phyloP scores from a whole-genome alignment of 129 eudicot species.

The Heracleum sosnowskyi region DNA sequence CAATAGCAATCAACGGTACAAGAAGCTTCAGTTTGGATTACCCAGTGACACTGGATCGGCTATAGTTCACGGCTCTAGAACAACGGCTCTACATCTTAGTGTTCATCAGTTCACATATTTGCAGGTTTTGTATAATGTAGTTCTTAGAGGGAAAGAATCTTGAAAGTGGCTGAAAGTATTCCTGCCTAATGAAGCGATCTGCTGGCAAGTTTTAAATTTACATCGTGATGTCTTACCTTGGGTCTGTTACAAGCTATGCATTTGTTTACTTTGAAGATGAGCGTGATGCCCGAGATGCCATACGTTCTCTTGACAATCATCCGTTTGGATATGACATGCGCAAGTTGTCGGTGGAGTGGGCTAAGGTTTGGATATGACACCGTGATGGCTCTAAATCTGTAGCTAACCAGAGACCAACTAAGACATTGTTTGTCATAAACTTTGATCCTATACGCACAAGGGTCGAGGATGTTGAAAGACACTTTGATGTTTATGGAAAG shows the following conservation, averaged over 20 bases:
- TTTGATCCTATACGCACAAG: slow-evolving; percentile 70
- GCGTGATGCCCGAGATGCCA: slow-evolving; percentile 93
- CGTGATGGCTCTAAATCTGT: slow-evolving; percentile 61
- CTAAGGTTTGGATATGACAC: slow-evolving; percentile 51
- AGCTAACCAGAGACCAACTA: slow-evolving; percentile 80
- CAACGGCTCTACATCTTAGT: slow-evolving; percentile 66
- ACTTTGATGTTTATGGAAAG: slow-evolving; percentile 84
- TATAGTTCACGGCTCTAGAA: slow-evolving; percentile 87
- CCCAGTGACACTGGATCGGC: slow-evolving; percentile 81
- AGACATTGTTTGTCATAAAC: slow-evolving; percentile 86
- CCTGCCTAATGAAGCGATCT: slow-evolving; percentile 16
- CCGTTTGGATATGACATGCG: slow-evolving; percentile 91
- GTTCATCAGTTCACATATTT: slow-evolving; percentile 72
- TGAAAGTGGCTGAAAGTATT: slow-evolving; percentile 30
- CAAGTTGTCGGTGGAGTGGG: slow-evolving; percentile 87
- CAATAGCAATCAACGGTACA: slow-evolving; percentile 70
- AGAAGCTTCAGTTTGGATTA: slow-evolving; percentile 68
- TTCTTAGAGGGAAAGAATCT: slow-evolving; percentile 29
- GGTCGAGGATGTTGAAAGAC: slow-evolving; percentile 65
- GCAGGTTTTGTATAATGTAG: slow-evolving; percentile 75
- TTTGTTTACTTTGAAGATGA: slow-evolving; percentile 96
- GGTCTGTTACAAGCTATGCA: slow-evolving; percentile 60
- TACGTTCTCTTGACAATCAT: slow-evolving; percentile 63
- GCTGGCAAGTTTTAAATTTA: not conserved
- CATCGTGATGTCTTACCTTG: slow-evolving; percentile 7